phyloP scores from a whole-genome alignment of 2,329 filamentous ascomycete genomes.

The Juglanconis juglandina region DNA sequence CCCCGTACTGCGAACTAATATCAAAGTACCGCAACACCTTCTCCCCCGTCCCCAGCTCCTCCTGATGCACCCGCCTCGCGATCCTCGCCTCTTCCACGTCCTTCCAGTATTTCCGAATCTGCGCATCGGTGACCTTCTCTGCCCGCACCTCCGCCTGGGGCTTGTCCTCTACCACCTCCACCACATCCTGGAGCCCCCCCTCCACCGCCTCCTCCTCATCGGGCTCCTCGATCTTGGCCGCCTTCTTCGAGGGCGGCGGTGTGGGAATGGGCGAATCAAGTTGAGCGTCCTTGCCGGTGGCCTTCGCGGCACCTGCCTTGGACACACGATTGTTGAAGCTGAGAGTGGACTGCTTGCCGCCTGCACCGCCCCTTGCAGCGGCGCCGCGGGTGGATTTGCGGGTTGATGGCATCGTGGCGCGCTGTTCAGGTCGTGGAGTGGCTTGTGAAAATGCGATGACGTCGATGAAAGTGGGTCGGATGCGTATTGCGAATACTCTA shows the following conservation, averaged over 20 bases:
- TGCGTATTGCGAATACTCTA: neutral
- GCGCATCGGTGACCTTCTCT: conserved; percentile 60
- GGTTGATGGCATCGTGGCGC: conserved; percentile 45
- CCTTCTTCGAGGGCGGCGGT: conserved; percentile 22
- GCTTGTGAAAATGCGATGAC: conserved; percentile 16
- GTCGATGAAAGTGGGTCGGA: conserved; percentile 9
- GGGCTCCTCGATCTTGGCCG: neutral
- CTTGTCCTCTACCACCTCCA: conserved; percentile 33
- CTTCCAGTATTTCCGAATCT: conserved; percentile 77
- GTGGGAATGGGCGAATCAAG: conserved; percentile 21
- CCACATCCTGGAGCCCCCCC: conserved; percentile 22
- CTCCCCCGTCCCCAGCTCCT: conserved; percentile 68
- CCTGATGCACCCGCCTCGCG: conserved; percentile 73
- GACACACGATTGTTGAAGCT: conserved; percentile 58
- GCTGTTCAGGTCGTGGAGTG: neutral
- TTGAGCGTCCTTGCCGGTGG: conserved; percentile 29
- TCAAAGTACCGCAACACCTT: conserved; percentile 92
- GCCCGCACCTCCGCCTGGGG: conserved; percentile 56
- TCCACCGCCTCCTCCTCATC: neutral
- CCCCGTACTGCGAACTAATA: conserved; percentile 84
- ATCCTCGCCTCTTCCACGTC: conserved; percentile 65
- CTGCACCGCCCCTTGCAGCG: conserved; percentile 30
- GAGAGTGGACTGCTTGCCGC: conserved; percentile 51
- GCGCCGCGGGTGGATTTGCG: conserved; percentile 44
- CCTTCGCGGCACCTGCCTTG: conserved; percentile 48